These are phyloP conservation scores for Thermochaetoides thermophila DNA, from an alignment of 495 filamentous ascomycete species.

Conservation along the genomic window DNA sequence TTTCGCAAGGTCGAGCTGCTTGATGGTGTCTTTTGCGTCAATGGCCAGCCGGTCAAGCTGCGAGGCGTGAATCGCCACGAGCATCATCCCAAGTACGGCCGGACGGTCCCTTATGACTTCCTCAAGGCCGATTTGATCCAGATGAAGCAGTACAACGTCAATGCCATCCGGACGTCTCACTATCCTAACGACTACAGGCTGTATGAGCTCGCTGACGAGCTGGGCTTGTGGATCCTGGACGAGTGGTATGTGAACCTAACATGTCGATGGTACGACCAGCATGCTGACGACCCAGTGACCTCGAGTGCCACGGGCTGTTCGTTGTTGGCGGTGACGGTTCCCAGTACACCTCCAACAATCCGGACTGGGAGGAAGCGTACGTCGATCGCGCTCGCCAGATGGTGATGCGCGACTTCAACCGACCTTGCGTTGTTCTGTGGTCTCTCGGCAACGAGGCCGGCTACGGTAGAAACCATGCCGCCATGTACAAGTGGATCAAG, in stretches of 20 bases:
- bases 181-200: conserved; percentile 44
- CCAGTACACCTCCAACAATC: conserved; percentile 46
- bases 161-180: conserved; percentile 47
- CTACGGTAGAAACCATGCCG: conserved; percentile 46
- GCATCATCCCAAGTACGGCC: conserved; percentile 43
- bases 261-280: too few species aligned
- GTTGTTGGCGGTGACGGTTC: conserved; percentile 35
- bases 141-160: conserved; percentile 56
- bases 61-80: conserved; percentile 52
- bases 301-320: too few species aligned
- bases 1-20: conserved; percentile 46
- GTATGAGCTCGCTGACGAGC: conserved; percentile 49
- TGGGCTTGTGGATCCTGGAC: conserved; percentile 57
- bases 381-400: conserved; percentile 49
- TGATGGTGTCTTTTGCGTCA: conserved; percentile 42
- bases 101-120: conserved; percentile 43
- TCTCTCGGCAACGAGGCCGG: conserved; percentile 56
- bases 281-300: too few species aligned
- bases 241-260: conserved; percentile 57
- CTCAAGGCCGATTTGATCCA: conserved; percentile 42
- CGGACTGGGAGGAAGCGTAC: conserved; percentile 47
- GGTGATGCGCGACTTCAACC: conserved; percentile 50
- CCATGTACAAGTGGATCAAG: conserved; percentile 50
- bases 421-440: conserved; percentile 55
- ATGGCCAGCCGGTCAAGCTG: conserved; percentile 40